Evolutionary conservation across 768 basidiomycete genomes (phyloP).

Genomic region (Boletus vinaceobasis): DNA sequence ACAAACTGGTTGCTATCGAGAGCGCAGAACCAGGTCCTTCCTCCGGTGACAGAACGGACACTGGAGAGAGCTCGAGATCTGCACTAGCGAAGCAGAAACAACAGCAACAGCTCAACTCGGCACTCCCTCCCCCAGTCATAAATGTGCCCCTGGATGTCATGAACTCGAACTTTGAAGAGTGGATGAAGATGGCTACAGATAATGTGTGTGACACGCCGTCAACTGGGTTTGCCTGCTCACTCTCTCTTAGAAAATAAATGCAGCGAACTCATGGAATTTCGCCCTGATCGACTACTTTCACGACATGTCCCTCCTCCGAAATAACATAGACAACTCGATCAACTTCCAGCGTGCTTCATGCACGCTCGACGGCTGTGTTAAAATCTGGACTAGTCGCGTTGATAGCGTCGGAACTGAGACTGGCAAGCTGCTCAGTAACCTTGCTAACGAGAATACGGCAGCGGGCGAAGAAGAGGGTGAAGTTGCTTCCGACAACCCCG

Average conservation of each 20-base stretch:
- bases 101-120: constrained; percentile 56
- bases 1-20: constrained; percentile 57
- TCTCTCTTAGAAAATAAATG: constrained; percentile 88
- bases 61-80: constrained; percentile 40
- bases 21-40: constrained; percentile 58
- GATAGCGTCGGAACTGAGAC: constrained; percentile 97
- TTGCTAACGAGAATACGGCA: constrained; percentile 62
- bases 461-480: constrained; percentile 61
- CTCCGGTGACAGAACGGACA: constrained; percentile 38
- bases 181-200: constrained; percentile 99
- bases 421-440: constrained; percentile 88
- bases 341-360: constrained; percentile 99
- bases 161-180: constrained; percentile 94
- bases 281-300: constrained; percentile 99
- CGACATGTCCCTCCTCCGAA: constrained; percentile 93
- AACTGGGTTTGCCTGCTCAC: constrained; percentile 4
- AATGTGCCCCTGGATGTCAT: constrained; percentile 77
- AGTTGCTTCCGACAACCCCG: constrained; percentile 56
- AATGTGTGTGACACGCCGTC: constrained; percentile 56
- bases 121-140: constrained; percentile 52
- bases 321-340: constrained; percentile 91
- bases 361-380: constrained; percentile 97
- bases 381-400: constrained; percentile 98
- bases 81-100: constrained; percentile 52
- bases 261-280: constrained; percentile 95